A percentile compares a stretch with the other conserved stretches of the same genome.
These are phyloP conservation scores for Ilyonectria robusta DNA, from an alignment of 2,329 filamentous ascomycete species.

Conservation along the genomic window DNA sequence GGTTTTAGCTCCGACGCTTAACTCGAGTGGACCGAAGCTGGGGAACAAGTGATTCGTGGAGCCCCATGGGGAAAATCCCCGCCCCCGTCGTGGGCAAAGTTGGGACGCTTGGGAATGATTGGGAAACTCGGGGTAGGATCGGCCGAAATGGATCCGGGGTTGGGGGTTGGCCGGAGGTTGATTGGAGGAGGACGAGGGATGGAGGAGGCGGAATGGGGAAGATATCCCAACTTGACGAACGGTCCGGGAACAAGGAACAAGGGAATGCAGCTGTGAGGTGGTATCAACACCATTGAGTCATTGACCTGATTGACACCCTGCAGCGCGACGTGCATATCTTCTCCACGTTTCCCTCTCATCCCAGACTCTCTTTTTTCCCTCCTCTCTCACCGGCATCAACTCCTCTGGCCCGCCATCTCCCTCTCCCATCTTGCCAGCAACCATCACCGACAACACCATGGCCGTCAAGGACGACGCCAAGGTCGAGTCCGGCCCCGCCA, in stretches of 20 bases:
- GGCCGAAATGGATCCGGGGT: conserved; percentile 12
- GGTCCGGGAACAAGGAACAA: not conserved
- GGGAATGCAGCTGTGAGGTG: not conserved
- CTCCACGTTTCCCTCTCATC: not conserved
- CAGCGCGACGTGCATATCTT: conserved; percentile 36
- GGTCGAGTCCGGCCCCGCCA: conserved; percentile 32
- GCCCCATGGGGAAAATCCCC: conserved; percentile 25
- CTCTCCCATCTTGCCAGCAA: not conserved
- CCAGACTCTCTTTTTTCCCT: not conserved
- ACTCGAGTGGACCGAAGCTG: not conserved
- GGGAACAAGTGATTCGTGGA: conserved; percentile 27
- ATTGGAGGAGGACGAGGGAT: not conserved
- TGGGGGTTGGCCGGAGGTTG: not conserved
- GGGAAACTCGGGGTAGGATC: conserved; percentile 7
- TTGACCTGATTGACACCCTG: conserved; percentile 11
- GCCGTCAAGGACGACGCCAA: conserved; percentile 31
- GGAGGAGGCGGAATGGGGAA: no score
- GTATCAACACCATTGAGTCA: conserved; percentile 1
- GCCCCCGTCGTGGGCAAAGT: not conserved
- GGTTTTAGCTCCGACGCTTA: conserved; percentile 15
- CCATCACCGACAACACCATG: conserved; percentile 25
- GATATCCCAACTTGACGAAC: no score
- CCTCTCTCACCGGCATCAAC: not conserved
- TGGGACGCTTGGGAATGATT: not conserved
- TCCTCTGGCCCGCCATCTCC: not conserved